These are phyloP conservation scores for Magnusiomyces paraingens DNA, from an alignment of 1,139 yeast genomes.

Conservation along the genomic window DNA sequence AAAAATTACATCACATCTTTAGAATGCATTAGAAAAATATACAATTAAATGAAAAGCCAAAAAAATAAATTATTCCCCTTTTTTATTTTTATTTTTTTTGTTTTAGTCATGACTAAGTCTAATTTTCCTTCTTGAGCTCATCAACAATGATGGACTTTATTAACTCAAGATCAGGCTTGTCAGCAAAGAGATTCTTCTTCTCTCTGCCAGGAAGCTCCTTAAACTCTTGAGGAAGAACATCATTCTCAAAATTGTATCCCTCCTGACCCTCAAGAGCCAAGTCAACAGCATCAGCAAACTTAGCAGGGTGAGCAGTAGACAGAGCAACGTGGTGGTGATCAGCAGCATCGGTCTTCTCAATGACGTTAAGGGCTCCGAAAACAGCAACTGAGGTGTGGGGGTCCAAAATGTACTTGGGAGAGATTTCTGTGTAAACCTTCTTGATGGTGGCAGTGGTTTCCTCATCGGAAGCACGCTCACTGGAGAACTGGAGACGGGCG, in stretches of 20 bases:
- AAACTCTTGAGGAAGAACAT: constrained; percentile 85
- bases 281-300: constrained; percentile 93
- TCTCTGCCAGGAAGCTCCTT: constrained; percentile 62
- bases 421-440: constrained; percentile 50
- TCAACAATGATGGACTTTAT: constrained; percentile 71
- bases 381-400: constrained; percentile 98
- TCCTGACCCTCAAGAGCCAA: constrained; percentile 58
- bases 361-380: constrained; percentile 60
- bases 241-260: constrained; percentile 77
- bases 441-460: constrained; percentile 76
- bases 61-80: neutral
- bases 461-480: constrained; percentile 72
- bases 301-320: constrained; percentile 98
- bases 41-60: neutral
- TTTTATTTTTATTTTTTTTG: neutral
- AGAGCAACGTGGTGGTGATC: constrained; percentile 57
- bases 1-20: too few relatives aligned
- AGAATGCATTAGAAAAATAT: too few relatives aligned
- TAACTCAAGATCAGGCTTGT: constrained; percentile 62
- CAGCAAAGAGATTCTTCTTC: constrained; percentile 71
- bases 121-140: constrained; percentile 48
- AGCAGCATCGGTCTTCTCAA: constrained; percentile 36
- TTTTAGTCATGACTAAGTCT: neutral
- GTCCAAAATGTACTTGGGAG: constrained; percentile 77
- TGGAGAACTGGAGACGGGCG: constrained; percentile 64